These are phyloP conservation scores for Punica granatum DNA, from an alignment of 345 rosid genomes.

Conservation along the genomic window DNA sequence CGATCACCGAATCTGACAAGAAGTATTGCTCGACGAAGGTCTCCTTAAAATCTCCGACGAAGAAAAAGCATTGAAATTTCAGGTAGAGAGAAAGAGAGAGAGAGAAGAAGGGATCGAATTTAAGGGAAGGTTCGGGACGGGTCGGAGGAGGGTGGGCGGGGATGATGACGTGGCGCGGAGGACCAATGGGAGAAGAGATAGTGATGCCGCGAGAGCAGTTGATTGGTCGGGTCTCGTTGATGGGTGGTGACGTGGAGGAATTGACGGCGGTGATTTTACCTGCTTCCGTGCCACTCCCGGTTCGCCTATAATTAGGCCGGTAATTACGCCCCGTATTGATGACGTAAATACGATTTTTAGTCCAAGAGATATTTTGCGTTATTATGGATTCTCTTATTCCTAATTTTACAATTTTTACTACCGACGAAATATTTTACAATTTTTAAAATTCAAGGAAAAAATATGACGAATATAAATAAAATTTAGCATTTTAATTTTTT, in stretches of 20 bases:
- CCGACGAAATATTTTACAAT: too few relatives aligned
- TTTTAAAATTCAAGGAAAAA: too few relatives aligned
- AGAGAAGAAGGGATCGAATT: background rate
- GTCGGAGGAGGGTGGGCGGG: background rate
- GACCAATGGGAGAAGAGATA: conserved; percentile 9
- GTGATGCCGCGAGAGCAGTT: background rate
- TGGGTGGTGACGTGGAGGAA: conserved; percentile 7
- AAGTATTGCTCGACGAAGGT: background rate
- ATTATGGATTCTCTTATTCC: too few relatives aligned
- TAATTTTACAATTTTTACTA: too few relatives aligned
- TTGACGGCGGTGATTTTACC: background rate
- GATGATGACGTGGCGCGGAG: conserved; percentile 42
- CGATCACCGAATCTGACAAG: background rate
- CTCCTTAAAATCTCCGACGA: background rate
- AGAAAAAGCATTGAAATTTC: too few relatives aligned
- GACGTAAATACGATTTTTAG: background rate
- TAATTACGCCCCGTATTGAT: background rate
- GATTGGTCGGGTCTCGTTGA: background rate
- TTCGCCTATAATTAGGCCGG: background rate
- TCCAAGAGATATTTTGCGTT: too few relatives aligned
- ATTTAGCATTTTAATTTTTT: too few relatives aligned
- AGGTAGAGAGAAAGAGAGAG: background rate
- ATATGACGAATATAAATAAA: too few relatives aligned
- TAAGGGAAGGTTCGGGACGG: background rate
- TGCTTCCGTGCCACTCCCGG: background rate